Evolutionary conservation across 768 basidiomycete genomes (phyloP), one percentile per base, ranked within the genome.

Genomic region (Brasilioporus rufonigricans): DNA sequence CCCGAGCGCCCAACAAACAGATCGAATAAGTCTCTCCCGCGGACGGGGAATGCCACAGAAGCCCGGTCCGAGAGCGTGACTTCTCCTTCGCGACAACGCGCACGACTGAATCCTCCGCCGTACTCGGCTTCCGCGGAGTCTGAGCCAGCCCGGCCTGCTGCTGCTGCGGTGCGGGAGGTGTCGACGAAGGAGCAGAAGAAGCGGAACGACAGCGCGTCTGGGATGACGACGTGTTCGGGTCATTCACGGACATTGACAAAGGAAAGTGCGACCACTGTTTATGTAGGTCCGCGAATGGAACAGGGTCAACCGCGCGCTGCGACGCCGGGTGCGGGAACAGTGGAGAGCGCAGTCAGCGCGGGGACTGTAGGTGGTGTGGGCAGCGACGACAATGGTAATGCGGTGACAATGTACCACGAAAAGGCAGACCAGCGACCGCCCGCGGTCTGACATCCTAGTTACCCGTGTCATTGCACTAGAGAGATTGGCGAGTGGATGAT

Each of bases 61-160:
- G 57, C 39, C 5, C 19, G 10, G 11, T 31, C 52, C 6, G 58
- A 58, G 44, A 48, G 43, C 2, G 47, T 27, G 3, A n/a, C 24
- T 21, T 27, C 57, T 27, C 35, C 58, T 0, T 36, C 59, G 5
- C 52, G 43, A 29, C 58, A 31, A 32, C 60, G 64, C 10, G 24
- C 31, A 11, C 59, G 69, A 1, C 41, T 70, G 52, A 70, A 70
- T 39, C 69, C 70, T 16, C 69, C 70, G 4, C 55, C 69, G 6
- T 70, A 70, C 36, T 53, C 62, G 26, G 51, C 53, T 12, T 48
- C 59, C 1, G 29, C 13, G 6, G 56, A 43, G 12, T 26, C 38
- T 7, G 27, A 38, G 14, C 2, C 50, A n/a, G 5, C 50, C 53
- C 23, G 33, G 1, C 24, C 39, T 10, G 24, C 26, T 18, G 18